Conservation (phyloP, 305 asterid species). For the Solanum hybrid region DNA sequence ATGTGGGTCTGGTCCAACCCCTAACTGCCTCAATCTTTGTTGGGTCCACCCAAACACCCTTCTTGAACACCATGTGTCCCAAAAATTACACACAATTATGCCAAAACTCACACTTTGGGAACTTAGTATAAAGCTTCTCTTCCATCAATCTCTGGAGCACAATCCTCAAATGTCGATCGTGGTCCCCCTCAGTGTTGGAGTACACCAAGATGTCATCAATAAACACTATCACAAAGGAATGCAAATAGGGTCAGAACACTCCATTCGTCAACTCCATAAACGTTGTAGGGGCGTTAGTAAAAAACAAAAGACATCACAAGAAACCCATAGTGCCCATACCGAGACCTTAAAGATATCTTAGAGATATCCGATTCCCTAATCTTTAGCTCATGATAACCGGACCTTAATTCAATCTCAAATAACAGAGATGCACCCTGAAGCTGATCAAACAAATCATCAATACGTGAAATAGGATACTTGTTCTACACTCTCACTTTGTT, state of each 20-base stretch:
- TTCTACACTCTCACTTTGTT: too few species aligned
- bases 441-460: background rate
- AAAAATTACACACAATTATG: too few species aligned
- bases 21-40: background rate
- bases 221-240: background rate
- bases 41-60: background rate
- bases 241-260: background rate
- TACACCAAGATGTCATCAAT: background rate
- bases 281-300: background rate
- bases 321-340: background rate
- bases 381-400: too few species aligned
- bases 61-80: background rate
- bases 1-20: background rate
- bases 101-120: too few species aligned
- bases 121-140: background rate
- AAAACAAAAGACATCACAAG: background rate
- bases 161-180: background rate
- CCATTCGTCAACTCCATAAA: background rate
- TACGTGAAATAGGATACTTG: background rate
- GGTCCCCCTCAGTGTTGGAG: background rate
- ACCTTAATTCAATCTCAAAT: too few species aligned
- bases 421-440: background rate
- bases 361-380: background rate
- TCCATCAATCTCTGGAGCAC: background rate
- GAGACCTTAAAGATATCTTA: background rate